phyloP scores from a whole-genome alignment of 768 basidiomycete species.

The Pleurotus djamor region DNA sequence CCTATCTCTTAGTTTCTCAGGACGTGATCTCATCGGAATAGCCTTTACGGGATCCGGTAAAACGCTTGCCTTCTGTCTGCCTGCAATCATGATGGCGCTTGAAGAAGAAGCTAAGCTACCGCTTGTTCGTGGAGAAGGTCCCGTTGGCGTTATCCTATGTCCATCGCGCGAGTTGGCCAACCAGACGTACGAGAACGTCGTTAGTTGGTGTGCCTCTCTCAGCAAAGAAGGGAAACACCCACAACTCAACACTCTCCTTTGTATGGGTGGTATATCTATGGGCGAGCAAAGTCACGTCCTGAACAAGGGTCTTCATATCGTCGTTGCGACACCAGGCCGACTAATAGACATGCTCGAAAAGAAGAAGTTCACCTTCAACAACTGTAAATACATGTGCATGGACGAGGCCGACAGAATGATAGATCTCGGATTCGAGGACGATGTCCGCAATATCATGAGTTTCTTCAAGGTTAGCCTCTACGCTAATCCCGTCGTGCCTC shows the following conservation, averaged over 20 bases:
- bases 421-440: slow-evolving; percentile 98
- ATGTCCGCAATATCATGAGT: slow-evolving; percentile 98
- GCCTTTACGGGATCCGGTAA: slow-evolving; percentile 99
- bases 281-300: slow-evolving; percentile 93
- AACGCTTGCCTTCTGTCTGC: slow-evolving; percentile 98
- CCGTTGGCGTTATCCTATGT: slow-evolving; percentile 94
- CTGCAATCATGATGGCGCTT: slow-evolving; percentile 92
- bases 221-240: slow-evolving; percentile 83
- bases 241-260: slow-evolving; percentile 81
- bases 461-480: slow-evolving; percentile 80
- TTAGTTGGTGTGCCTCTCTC: slow-evolving; percentile 82
- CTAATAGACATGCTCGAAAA: slow-evolving; percentile 99
- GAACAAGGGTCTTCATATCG: slow-evolving; percentile 90
- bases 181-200: slow-evolving; percentile 94
- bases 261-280: slow-evolving; percentile 99
- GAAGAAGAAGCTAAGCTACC: slow-evolving; percentile 93
- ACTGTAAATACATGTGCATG: slow-evolving; percentile 97
- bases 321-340: slow-evolving; percentile 95
- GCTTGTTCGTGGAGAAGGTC: slow-evolving; percentile 91
- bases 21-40: slow-evolving; percentile 97
- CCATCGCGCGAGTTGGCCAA: slow-evolving; percentile 96
- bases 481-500: not conserved
- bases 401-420: slow-evolving; percentile 99
- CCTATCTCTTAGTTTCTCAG: slow-evolving; percentile 67
- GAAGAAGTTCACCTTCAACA: slow-evolving; percentile 86